These are phyloP conservation scores for Calonectria hongkongensis DNA, from an alignment of 2,329 filamentous ascomycete genomes.

Conservation along the genomic window DNA sequence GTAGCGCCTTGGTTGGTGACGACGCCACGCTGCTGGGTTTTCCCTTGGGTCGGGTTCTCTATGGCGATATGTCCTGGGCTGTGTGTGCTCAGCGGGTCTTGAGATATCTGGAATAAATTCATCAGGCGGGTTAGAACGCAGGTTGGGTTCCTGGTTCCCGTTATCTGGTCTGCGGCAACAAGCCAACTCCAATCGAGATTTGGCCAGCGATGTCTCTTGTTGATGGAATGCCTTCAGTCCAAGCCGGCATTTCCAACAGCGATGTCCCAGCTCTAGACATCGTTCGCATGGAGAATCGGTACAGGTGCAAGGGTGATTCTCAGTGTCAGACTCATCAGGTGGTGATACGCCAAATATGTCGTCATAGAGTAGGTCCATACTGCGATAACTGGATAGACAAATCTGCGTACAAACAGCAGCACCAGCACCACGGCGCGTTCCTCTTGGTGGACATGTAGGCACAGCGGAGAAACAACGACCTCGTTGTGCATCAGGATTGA, in stretches of 20 bases:
- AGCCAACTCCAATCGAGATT: not conserved
- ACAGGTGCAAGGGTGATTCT: not conserved
- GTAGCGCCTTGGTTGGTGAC: not conserved
- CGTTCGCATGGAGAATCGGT: conserved; percentile 1
- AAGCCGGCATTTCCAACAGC: conserved; percentile 7
- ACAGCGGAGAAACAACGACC: not conserved
- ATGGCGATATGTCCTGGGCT: no score
- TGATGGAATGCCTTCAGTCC: not conserved
- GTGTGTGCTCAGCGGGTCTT: not conserved
- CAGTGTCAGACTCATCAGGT: not conserved
- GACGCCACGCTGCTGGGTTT: not conserved
- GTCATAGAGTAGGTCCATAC: not conserved
- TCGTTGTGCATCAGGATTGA: not conserved
- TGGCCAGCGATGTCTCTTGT: not conserved
- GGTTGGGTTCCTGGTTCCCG: not conserved
- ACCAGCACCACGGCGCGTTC: not conserved
- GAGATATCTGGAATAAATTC: not conserved
- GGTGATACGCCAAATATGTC: not conserved
- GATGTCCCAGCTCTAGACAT: not conserved
- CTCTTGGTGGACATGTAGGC: not conserved
- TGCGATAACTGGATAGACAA: not conserved
- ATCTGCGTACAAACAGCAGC: not conserved
- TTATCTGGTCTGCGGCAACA: not conserved
- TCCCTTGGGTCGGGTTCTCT: not conserved
- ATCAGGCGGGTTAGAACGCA: no score